A percentile compares a stretch with the other conserved stretches of the same genome.
phyloP scores from a whole-genome alignment of 441 rosid genomes.

The Caryocar brasiliense region DNA sequence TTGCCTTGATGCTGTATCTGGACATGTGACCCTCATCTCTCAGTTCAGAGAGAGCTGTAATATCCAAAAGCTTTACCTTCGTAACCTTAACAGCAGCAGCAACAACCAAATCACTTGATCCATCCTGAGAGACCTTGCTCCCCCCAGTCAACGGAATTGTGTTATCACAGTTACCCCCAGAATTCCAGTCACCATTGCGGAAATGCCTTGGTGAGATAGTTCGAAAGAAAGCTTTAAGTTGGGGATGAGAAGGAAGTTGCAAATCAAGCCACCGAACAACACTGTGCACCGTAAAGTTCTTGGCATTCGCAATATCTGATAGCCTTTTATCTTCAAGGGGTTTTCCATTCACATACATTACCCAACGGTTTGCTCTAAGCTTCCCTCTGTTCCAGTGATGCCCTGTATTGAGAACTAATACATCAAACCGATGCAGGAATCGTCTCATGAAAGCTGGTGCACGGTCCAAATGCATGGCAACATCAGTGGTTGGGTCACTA shows the following conservation, averaged over 20 bases:
- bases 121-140: slow-evolving; percentile 21
- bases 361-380: slow-evolving; percentile 23
- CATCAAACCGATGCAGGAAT: slow-evolving; percentile 18
- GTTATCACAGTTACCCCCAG: slow-evolving; percentile 30
- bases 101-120: slow-evolving; percentile 20
- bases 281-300: slow-evolving; percentile 26
- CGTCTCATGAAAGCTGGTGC: slow-evolving; percentile 27
- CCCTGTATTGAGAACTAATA: slow-evolving; percentile 30
- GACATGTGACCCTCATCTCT: slow-evolving; percentile 36
- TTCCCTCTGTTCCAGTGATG: slow-evolving; percentile 38
- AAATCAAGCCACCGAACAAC: slow-evolving; percentile 31
- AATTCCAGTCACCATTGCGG: slow-evolving; percentile 33
- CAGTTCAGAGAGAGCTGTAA: slow-evolving; percentile 26
- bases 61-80: slow-evolving; percentile 21
- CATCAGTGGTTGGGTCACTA: slow-evolving; percentile 14
- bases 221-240: slow-evolving; percentile 23
- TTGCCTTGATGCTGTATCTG: slow-evolving; percentile 18
- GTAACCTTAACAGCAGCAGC: slow-evolving; percentile 25
- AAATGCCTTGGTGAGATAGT: slow-evolving; percentile 36
- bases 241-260: slow-evolving; percentile 19
- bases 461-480: slow-evolving; percentile 39
- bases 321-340: slow-evolving; percentile 17
- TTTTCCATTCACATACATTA: slow-evolving; percentile 26
- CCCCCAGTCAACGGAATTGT: slow-evolving; percentile 24
- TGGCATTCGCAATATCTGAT: slow-evolving; percentile 21